Conservation (phyloP, 495 filamentous ascomycete genomes). For the Thermothielavioides terrestris region DNA sequence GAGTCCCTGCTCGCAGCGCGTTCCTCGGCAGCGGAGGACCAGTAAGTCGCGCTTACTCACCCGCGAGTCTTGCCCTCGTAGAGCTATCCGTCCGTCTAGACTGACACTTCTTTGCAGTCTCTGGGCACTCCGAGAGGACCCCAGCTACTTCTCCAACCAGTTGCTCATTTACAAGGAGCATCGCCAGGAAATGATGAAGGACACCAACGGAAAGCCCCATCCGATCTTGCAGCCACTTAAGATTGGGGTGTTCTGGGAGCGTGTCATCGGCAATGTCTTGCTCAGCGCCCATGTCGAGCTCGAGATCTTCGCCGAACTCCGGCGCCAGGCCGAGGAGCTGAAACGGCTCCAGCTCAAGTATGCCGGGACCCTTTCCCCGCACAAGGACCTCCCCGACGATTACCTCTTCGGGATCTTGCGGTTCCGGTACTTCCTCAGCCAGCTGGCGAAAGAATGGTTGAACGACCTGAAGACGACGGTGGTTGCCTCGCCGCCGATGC, state of each 20-base stretch:
- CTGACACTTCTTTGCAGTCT: constrained; percentile 15
- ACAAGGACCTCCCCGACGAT: constrained; percentile 8
- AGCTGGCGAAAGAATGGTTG: not conserved
- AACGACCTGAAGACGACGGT: constrained; percentile 13
- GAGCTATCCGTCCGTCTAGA: not conserved
- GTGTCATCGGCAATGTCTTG: constrained; percentile 14
- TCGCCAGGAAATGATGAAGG: constrained; percentile 28
- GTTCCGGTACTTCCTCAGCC: constrained; percentile 7
- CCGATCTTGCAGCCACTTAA: constrained; percentile 7
- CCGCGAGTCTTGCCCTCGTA: too few relatives aligned
- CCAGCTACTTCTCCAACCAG: constrained; percentile 39
- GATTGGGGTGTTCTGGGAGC: constrained; percentile 1
- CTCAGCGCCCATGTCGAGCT: not conserved
- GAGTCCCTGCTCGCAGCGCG: constrained; percentile 33
- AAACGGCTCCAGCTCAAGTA: constrained; percentile 2
- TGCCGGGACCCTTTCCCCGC: not conserved
- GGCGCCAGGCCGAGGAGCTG: constrained; percentile 7
- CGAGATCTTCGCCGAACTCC: constrained; percentile 13
- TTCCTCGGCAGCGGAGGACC: constrained; percentile 36
- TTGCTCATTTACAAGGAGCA: constrained; percentile 36
- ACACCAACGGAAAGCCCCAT: constrained; percentile 22
- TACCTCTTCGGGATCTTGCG: constrained; percentile 5
- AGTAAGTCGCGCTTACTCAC: too few relatives aligned
- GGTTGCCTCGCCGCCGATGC: constrained; percentile 24
- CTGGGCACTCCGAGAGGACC: constrained; percentile 48